A percentile compares a stretch with the other conserved stretches of the same genome.
phyloP scores from a whole-genome alignment of 805 yeast genomes.

The Hanseniaspora valbyensis region DNA sequence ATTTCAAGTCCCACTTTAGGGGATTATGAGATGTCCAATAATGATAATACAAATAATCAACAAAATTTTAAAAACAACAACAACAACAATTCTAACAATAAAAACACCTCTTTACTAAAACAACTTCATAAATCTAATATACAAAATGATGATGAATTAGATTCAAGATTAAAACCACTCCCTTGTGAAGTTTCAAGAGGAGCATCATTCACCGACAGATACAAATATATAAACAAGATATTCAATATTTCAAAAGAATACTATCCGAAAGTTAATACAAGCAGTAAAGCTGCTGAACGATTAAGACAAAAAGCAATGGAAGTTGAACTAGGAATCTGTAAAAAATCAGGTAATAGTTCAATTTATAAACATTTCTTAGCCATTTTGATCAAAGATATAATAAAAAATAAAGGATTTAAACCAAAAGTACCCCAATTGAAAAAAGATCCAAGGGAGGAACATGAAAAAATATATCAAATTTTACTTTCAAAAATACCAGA shows the following conservation, averaged over 20 bases:
- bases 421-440: background rate
- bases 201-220: constrained; percentile 27
- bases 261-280: constrained; percentile 16
- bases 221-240: constrained; percentile 25
- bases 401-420: constrained; percentile 23
- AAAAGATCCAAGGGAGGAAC: background rate
- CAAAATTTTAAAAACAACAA: no score
- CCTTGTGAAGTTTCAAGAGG: constrained; percentile 15
- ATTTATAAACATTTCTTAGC: constrained; percentile 27
- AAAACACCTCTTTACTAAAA: background rate
- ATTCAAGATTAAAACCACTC: constrained; percentile 7
- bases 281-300: constrained; percentile 10
- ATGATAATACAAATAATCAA: background rate
- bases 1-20: background rate
- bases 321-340: constrained; percentile 14
- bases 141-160: background rate
- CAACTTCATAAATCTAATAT: background rate
- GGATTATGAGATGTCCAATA: background rate
- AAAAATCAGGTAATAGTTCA: constrained; percentile 23
- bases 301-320: constrained; percentile 7
- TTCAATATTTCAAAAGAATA: constrained; percentile 20
- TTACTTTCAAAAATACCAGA: constrained; percentile 1
- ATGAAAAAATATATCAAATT: background rate
- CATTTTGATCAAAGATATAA: constrained; percentile 26
- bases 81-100: no score